Evolutionary conservation across 1,284 basidiomycete species (phyloP).

Genomic region (Cutaneotrichosporon mucoides): DNA sequence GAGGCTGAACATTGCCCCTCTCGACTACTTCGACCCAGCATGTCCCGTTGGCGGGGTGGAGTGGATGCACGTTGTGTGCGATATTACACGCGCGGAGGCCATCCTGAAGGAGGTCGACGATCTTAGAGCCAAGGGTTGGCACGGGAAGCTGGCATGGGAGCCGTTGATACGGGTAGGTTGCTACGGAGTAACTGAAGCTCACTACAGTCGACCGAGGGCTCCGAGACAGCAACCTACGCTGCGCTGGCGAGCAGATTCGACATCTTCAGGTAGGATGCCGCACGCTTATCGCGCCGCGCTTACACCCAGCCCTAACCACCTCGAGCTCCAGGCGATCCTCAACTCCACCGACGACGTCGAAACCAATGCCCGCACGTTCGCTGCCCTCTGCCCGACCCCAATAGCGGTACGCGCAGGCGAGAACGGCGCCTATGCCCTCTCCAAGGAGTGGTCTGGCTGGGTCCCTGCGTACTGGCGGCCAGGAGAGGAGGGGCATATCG

Average conservation of each 20-base stretch:
- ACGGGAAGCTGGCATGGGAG: conserved; percentile 69
- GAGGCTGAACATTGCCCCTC: conserved; percentile 65
- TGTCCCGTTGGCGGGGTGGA: conserved; percentile 51
- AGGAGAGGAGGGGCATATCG: conserved; percentile 52
- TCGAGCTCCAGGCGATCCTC: conserved; percentile 51
- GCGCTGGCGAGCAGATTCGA: conserved; percentile 26
- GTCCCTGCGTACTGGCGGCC: conserved; percentile 68
- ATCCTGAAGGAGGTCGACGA: conserved; percentile 63
- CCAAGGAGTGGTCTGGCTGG: conserved; percentile 55
- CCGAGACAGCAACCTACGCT: conserved; percentile 3
- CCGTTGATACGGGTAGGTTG: conserved; percentile 55
- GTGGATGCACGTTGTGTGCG: conserved; percentile 81
- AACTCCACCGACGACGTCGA: conserved; percentile 37
- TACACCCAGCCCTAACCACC: conserved; percentile 51
- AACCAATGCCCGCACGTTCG: conserved; percentile 9
- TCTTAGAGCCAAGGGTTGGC: conserved; percentile 54
- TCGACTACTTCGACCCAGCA: conserved; percentile 59
- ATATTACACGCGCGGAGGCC: conserved; percentile 63
- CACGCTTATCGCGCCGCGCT: too few species aligned
- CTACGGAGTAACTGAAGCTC: not conserved
- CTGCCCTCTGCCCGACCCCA: conserved; percentile 13
- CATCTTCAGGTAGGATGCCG: conserved; percentile 29
- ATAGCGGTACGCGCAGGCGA: conserved; percentile 71
- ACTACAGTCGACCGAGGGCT: conserved; percentile 1
- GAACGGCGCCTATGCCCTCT: conserved; percentile 66